Evolutionary conservation across 331 rosid species (phyloP).

Genomic region (Malus hybrid): DNA sequence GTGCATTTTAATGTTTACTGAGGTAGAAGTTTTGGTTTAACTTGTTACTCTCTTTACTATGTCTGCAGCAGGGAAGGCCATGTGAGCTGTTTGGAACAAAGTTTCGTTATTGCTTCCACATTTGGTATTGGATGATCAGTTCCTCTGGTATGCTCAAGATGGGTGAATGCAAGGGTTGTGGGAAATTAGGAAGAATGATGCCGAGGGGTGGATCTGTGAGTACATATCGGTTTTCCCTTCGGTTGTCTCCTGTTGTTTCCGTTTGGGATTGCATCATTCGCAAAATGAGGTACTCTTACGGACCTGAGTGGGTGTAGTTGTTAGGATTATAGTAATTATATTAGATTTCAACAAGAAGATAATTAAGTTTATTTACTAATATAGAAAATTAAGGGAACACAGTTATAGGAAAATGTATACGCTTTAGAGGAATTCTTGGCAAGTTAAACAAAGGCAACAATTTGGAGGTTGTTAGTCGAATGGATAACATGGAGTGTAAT

Average conservation of each 20-base stretch:
- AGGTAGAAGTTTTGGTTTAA: background rate
- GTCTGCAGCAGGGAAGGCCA: slow-evolving; percentile 52
- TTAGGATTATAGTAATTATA: slow-evolving; percentile 19
- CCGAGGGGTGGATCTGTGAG: slow-evolving; percentile 59
- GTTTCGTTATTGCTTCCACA: slow-evolving; percentile 5
- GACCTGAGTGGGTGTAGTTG: slow-evolving; percentile 99
- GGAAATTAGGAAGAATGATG: slow-evolving; percentile 77
- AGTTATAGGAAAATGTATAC: slow-evolving; percentile 53
- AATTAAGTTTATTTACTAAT: slow-evolving; percentile 34
- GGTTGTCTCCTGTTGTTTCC: slow-evolving; percentile 89
- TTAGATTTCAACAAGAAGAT: slow-evolving; percentile 37
- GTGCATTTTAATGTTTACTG: background rate
- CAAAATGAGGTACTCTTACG: slow-evolving; percentile 94
- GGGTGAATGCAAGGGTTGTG: slow-evolving; percentile 49
- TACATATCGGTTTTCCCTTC: slow-evolving; percentile 52
- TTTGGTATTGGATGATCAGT: background rate
- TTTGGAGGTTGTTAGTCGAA: slow-evolving; percentile 26
- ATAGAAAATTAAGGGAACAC: slow-evolving; percentile 34
- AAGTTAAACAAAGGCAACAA: slow-evolving; percentile 22
- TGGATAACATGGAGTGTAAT: slow-evolving; percentile 77
- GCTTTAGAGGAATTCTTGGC: slow-evolving; percentile 29
- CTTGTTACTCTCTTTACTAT: slow-evolving; percentile 5
- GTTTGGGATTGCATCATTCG: slow-evolving; percentile 93
- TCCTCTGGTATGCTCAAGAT: slow-evolving; percentile 20
- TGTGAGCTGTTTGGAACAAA: slow-evolving; percentile 46